Evolutionary conservation across 2,329 filamentous ascomycete genomes (phyloP), one percentile per base, ranked within the genome.

Genomic region (Ceratocystis eucalypticola): DNA sequence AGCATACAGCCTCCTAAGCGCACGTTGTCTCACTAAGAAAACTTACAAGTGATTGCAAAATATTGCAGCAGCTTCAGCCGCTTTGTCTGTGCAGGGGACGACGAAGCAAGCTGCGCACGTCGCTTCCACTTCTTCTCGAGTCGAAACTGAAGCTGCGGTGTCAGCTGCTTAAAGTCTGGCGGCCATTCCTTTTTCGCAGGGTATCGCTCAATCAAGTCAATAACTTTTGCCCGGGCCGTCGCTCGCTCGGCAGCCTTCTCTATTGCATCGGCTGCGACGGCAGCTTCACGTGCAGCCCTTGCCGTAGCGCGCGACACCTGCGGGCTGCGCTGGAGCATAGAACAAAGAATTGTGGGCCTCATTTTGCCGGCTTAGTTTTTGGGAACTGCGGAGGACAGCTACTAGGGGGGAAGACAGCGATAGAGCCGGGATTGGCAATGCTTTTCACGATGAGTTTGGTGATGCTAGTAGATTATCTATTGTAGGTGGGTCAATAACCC

Each of bases 111-210:
- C 67, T 80, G 80, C 30, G 88, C 75, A 65, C 89, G 81, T 64
- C 89, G 81, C 76, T 90, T 88, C 76, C 88, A 92, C 73, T 88
- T 86, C 74, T 88, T 85, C 78, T 93, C 89, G 71, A 91, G 86
- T 55, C 85, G 82, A 73, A 92, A 88, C 75, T 92, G 86, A 72
- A 91, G 84, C 74, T 88, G 88, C 61, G 80, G 77, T 46, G 84
- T 84, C 68, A 93, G 81, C 72, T 84, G 82, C 69, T 80, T 77
- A 75, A 93, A 88, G 75, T 91, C 85, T 12, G 89, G 89, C 67
- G 89, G 89, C 89, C 89, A 93, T 70, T 84, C 78, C 73, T 87
- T 88, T 75, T 88, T 87, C 62, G 85, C 82, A 71, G 79, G 82
- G 76, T 84, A 86, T 4, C 81, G 81, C 72, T 84, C 85, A 68